phyloP scores from a whole-genome alignment of 2,329 filamentous ascomycete genomes.

The Cordyceps fumosorosea region DNA sequence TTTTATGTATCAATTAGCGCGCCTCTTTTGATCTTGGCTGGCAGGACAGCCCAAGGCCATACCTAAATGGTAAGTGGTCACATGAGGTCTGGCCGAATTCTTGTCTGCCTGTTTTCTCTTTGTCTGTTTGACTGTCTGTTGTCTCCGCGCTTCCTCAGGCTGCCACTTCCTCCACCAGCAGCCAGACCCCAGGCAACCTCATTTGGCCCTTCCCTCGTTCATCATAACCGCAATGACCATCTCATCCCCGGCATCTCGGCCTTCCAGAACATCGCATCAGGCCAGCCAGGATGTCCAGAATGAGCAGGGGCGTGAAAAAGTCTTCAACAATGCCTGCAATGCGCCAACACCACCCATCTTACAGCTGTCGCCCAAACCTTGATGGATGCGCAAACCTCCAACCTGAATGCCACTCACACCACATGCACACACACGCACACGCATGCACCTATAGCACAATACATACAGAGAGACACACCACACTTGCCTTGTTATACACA shows the following conservation, averaged over 20 bases:
- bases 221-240: slow-evolving; percentile 7
- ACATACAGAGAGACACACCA: neutral
- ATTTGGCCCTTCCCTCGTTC: neutral
- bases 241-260: neutral
- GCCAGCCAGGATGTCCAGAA: neutral
- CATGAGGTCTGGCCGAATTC: neutral
- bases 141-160: neutral
- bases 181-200: neutral
- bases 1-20: neutral
- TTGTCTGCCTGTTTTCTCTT: neutral
- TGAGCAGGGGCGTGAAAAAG: neutral
- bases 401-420: neutral
- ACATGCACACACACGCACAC: too few species aligned
- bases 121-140: too few species aligned
- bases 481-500: too few species aligned
- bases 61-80: neutral
- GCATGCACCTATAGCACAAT: neutral
- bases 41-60: neutral
- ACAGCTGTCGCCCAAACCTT: neutral
- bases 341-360: neutral
- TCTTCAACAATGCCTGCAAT: neutral
- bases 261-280: slow-evolving; percentile 4
- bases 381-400: neutral
- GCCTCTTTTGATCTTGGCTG: neutral
- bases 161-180: neutral